Evolutionary conservation across 306 rosid genomes (phyloP).

Genomic region (Fragaria vesca): DNA sequence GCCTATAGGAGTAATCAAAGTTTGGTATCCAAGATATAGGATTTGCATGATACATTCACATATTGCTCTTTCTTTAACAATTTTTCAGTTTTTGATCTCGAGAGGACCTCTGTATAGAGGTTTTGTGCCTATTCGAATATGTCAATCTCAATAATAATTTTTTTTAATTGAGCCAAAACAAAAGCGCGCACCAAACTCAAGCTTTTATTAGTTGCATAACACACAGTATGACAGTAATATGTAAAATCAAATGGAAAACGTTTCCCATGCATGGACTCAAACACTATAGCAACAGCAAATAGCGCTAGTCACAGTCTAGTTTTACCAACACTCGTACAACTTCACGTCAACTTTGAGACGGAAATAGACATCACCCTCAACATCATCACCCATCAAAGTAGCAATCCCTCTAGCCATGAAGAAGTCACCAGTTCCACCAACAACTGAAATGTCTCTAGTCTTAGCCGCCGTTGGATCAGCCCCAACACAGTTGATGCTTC

Average conservation of each 20-base stretch:
- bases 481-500: conserved; percentile 54
- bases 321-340: conserved; percentile 49
- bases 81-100: too few relatives aligned
- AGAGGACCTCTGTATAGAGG: too few relatives aligned
- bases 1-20: too few relatives aligned
- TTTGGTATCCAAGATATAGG: too few relatives aligned
- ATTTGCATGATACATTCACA: too few relatives aligned
- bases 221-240: background rate
- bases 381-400: conserved; percentile 49
- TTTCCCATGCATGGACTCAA: background rate
- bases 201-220: background rate
- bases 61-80: too few relatives aligned
- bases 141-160: too few relatives aligned
- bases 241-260: background rate
- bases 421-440: conserved; percentile 84
- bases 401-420: conserved; percentile 82
- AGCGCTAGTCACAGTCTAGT: background rate
- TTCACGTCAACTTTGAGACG: conserved; percentile 57
- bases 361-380: conserved; percentile 63
- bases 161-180: background rate
- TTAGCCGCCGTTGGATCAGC: conserved; percentile 65
- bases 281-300: background rate
- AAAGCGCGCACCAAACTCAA: background rate
- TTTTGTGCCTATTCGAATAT: too few relatives aligned
- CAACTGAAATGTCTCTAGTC: conserved; percentile 56